Evolutionary conservation across 1,139 yeast genomes (phyloP), one percentile per base, ranked within the genome.

Genomic region (Lodderomyces pseudojiufengensis): DNA sequence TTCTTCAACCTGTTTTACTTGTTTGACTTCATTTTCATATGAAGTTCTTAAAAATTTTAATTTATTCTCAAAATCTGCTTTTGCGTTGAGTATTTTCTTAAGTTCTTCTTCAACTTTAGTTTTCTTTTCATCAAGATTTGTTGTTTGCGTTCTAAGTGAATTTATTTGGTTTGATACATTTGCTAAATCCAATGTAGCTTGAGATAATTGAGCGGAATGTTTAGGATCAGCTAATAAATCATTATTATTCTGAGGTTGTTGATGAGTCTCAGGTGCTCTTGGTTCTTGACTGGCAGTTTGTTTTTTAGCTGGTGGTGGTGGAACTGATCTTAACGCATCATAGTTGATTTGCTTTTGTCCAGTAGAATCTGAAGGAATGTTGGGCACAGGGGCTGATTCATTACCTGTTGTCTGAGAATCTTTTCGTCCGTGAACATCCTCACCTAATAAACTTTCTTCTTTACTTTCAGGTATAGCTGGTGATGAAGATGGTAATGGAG

Each of bases 171-270:
- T 86, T 1, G 95, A 84, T 33, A 84, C 71, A 49, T 90, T 87
- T 12, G 95, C 96, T 57, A 86, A 73, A 48, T 87, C 96, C 3
- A 92, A 77, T 11, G 94, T 80, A 3, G 95, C 90, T 44, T 77
- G 77, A 0, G 95, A 80, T 33, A 87, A 65, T 51, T 83, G 80
- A 18, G 80, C 78, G 1, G 87, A 75, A 4, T 78, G 70, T 36
- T 73, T 80, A 2, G 73, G 65, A 31, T 55, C 63, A 1, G 82
- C 80, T 36, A 76, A 62, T 32, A 78, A 57, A 42, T 79, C 86
- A 35, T 61, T 63, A 45, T 74, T 73, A 9, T 31, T 42, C 8
- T 24, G 27, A 20, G 44, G 31, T 5, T 47, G 35, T 2, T 46
- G 28, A 9, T 40, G 35, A n/a, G 44, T 39, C n/a, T 4, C 9